These are phyloP conservation scores for Helotiales sp. DNA, from an alignment of 2,329 filamentous ascomycete genomes.

Conservation along the genomic window DNA sequence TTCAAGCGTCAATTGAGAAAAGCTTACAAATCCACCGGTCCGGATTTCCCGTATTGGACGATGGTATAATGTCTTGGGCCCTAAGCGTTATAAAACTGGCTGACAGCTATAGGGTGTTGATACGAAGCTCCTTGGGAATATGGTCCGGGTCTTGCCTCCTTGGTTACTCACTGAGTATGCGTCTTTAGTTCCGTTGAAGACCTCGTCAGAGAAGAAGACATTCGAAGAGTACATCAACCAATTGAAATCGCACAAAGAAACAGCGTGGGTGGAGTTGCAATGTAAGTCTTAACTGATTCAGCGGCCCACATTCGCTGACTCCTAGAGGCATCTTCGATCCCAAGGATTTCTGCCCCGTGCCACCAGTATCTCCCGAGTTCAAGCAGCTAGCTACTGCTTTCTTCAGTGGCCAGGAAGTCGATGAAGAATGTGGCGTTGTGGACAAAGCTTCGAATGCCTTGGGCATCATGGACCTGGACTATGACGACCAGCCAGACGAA, in stretches of 20 bases:
- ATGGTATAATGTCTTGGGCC: background rate
- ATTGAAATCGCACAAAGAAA: background rate
- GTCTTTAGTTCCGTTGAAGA: background rate
- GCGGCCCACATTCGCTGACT: background rate
- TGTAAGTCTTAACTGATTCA: background rate
- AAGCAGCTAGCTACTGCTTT: conserved; percentile 15
- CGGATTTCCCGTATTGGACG: background rate
- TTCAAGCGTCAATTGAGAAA: background rate
- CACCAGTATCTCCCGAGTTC: conserved; percentile 3
- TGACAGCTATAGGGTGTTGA: background rate
- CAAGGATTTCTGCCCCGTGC: background rate
- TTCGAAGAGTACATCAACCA: background rate
- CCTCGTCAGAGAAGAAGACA: background rate
- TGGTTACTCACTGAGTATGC: background rate
- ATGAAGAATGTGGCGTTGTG: background rate
- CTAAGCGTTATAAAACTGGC: background rate
- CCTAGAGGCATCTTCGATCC: background rate
- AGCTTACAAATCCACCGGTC: background rate
- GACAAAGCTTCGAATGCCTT: background rate
- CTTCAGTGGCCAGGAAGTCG: conserved; percentile 13
- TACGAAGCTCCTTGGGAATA: background rate
- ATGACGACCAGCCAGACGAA: background rate
- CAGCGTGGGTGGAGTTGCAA: background rate
- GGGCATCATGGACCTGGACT: background rate
- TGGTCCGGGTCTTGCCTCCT: background rate